Evolutionary conservation across 306 rosid genomes (phyloP).

Genomic region (Acacia confusa): DNA sequence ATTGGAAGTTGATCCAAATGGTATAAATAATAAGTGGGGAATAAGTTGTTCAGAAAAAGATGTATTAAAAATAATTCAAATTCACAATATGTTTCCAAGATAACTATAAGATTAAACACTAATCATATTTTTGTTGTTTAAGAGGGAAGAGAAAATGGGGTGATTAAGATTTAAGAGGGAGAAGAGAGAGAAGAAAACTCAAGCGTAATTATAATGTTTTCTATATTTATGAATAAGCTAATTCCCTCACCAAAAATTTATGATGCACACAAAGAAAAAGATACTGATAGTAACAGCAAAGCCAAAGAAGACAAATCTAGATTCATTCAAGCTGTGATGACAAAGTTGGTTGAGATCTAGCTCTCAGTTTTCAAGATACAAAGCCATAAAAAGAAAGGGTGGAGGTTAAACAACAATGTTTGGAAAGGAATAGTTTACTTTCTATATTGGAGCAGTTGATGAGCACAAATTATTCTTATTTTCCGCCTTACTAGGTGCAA

Average conservation of each 20-base stretch:
- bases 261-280: too few relatives aligned
- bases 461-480: conserved; percentile 37
- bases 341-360: conserved; percentile 34
- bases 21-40: too few relatives aligned
- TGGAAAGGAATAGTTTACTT: conserved; percentile 33
- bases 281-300: neutral
- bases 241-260: too few relatives aligned
- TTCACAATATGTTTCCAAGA: too few relatives aligned
- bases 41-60: too few relatives aligned
- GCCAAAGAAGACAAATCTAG: neutral
- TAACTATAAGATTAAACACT: too few relatives aligned
- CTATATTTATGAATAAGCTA: neutral
- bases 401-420: conserved; percentile 20
- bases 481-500: conserved; percentile 28
- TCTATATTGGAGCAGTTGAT: conserved; percentile 43
- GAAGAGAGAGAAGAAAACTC: neutral
- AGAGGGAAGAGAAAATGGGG: too few relatives aligned
- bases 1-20: too few relatives aligned
- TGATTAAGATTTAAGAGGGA: too few relatives aligned
- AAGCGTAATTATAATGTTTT: too few relatives aligned
- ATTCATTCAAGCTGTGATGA: neutral
- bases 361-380: conserved; percentile 29
- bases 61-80: too few relatives aligned
- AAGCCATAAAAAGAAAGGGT: neutral
- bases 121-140: too few relatives aligned